phyloP scores from a whole-genome alignment of 163 green algal genomes.

The Chloromonas sp. region DNA sequence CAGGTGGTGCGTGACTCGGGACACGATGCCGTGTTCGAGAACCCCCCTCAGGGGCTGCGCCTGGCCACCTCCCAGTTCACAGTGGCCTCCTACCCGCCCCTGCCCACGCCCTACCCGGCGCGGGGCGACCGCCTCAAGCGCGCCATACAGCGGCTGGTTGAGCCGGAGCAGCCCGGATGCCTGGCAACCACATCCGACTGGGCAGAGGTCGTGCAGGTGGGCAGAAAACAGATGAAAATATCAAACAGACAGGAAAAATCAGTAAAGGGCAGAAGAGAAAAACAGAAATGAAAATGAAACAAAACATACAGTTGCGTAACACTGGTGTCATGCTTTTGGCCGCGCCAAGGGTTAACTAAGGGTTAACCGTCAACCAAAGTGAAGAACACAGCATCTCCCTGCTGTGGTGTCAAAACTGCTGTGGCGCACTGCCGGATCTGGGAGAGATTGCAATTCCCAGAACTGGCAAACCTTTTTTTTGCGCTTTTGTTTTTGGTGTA shows the following conservation, averaged over 20 bases:
- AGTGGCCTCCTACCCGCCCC: neutral
- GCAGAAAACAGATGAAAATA: neutral
- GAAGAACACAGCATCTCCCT: no score
- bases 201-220: conserved; percentile 30
- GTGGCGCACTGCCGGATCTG: no score
- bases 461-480: no score
- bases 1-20: neutral
- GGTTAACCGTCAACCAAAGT: no score
- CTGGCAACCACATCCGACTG: conserved; percentile 20
- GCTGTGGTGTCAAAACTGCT: no score
- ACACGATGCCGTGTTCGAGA: neutral
- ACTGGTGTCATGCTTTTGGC: no score
- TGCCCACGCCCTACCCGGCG: neutral
- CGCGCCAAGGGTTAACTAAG: no score
- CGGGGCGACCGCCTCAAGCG: neutral
- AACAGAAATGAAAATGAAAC: no score
- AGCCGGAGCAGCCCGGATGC: conserved; percentile 10
- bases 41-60: conserved; percentile 2
- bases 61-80: neutral
- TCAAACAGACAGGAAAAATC: neutral
- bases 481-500: no score
- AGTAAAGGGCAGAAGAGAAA: neutral
- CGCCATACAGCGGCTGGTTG: neutral
- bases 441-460: no score
- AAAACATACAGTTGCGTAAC: no score